Evolutionary conservation across 1,139 yeast species (phyloP).

Genomic region (Groenewaldozyma auringiensis): DNA sequence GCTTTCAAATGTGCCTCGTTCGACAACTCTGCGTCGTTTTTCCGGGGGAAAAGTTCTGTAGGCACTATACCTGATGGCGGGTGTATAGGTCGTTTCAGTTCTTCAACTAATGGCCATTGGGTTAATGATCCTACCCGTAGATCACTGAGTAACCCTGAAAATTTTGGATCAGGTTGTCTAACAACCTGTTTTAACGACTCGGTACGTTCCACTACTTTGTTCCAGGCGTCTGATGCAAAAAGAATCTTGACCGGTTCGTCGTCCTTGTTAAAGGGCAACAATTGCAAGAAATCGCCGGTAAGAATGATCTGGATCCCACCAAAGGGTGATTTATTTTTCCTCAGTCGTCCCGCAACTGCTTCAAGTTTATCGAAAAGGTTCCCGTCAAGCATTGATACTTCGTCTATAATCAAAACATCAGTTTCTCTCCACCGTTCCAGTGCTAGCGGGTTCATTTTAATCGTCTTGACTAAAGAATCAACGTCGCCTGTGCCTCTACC

Average conservation of each 20-base stretch:
- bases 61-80: conserved; percentile 70
- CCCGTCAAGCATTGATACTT: conserved; percentile 78
- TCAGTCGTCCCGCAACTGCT: conserved; percentile 44
- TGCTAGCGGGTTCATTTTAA: conserved; percentile 38
- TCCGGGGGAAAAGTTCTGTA: conserved; percentile 78
- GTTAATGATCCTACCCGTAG: conserved; percentile 67
- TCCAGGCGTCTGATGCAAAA: neutral
- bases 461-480: conserved; percentile 38
- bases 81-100: conserved; percentile 47
- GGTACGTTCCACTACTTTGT: neutral
- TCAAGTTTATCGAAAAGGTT: conserved; percentile 59
- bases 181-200: conserved; percentile 1
- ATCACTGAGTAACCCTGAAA: conserved; percentile 80
- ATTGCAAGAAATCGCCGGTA: conserved; percentile 80
- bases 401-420: conserved; percentile 66
- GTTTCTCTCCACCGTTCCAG: conserved; percentile 53
- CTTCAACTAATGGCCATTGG: conserved; percentile 46
- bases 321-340: conserved; percentile 36
- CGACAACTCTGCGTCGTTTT: conserved; percentile 80
- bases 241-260: conserved; percentile 8
- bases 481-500: conserved; percentile 61
- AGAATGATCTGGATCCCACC: conserved; percentile 77
- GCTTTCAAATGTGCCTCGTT: conserved; percentile 49
- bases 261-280: conserved; percentile 59
- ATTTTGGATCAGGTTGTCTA: conserved; percentile 22